Evolutionary conservation across 176 grass and related monocot genomes (phyloP).

Genomic region (Cenchrus purpureus): DNA sequence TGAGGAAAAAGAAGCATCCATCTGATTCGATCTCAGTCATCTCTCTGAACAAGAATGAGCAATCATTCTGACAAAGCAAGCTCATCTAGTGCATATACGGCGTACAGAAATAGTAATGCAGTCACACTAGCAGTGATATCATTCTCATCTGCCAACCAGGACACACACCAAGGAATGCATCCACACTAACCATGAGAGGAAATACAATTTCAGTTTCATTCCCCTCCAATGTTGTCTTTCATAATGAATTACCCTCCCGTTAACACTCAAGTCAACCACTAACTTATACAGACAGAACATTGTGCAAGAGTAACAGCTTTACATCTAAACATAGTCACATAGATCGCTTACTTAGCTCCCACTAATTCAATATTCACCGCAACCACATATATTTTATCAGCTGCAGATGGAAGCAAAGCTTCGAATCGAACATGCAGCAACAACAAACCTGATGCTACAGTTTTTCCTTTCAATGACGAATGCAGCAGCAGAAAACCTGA

Average conservation of each 20-base stretch:
- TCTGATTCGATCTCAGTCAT: background rate
- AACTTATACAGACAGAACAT: background rate
- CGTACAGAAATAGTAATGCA: background rate
- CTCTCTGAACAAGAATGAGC: background rate
- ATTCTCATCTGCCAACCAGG: background rate
- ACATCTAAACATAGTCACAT: background rate
- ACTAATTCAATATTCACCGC: background rate
- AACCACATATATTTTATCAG: background rate
- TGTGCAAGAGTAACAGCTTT: background rate
- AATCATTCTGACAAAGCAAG: background rate
- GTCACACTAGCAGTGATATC: background rate
- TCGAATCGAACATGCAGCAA: background rate
- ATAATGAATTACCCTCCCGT: background rate
- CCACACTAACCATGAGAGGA: background rate
- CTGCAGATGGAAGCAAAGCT: background rate
- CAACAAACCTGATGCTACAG: background rate
- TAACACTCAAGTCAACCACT: background rate
- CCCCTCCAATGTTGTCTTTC: background rate
- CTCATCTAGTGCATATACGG: background rate
- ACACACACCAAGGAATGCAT: background rate
- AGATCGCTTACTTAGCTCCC: background rate
- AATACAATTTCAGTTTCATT: background rate
- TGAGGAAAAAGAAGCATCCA: background rate
- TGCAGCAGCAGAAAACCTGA: background rate
- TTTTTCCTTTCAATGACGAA: too few relatives aligned